phyloP scores from a whole-genome alignment of 2,329 filamentous ascomycete species.

The Blastomyces gilchristii region DNA sequence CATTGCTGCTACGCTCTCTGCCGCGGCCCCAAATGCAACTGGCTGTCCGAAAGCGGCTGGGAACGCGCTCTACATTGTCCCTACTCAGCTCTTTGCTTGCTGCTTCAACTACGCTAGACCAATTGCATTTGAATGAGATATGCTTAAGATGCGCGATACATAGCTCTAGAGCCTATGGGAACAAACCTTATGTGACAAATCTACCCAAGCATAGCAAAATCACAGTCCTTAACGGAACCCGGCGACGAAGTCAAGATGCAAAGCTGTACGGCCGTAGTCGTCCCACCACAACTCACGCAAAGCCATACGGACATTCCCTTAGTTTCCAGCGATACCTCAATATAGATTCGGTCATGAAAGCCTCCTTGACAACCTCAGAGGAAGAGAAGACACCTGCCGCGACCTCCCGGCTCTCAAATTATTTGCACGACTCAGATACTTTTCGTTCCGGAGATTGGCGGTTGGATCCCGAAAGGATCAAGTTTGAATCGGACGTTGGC shows the following conservation, averaged over 20 bases:
- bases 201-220: neutral
- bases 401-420: slow-evolving; percentile 9
- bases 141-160: slow-evolving; percentile 24
- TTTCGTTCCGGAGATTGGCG: slow-evolving; percentile 1
- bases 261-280: neutral
- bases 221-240: neutral
- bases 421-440: slow-evolving; percentile 10
- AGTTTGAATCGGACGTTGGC: slow-evolving; percentile 35
- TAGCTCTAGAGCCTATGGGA: neutral
- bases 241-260: neutral
- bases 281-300: neutral
- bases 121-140: slow-evolving; percentile 21
- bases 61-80: slow-evolving; percentile 33
- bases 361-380: neutral
- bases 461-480: slow-evolving; percentile 25
- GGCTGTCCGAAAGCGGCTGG: slow-evolving; percentile 35
- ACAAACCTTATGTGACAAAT: neutral
- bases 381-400: neutral
- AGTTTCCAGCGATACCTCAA: neutral
- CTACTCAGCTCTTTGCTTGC: slow-evolving; percentile 27
- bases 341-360: neutral
- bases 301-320: neutral
- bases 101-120: slow-evolving; percentile 25
- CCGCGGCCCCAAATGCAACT: slow-evolving; percentile 27
- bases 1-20: neutral